Conservation (phyloP, 768 basidiomycete genomes). For the Hypholoma sublateritium region DNA sequence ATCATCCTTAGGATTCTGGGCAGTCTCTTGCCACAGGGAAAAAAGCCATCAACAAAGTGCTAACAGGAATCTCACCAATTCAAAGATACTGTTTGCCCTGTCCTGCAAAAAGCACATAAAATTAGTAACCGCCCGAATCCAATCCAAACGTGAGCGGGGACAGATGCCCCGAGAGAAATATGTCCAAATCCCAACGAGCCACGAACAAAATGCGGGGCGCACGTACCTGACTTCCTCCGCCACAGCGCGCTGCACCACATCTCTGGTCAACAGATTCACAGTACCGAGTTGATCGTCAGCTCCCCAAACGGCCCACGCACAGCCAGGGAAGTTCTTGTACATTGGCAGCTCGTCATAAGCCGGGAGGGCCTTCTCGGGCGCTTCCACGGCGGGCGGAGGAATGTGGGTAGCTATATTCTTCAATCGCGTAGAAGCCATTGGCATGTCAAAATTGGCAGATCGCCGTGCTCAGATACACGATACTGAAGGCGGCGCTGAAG, state of each 20-base stretch:
- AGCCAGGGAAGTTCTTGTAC: conserved; percentile 57
- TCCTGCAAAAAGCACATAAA: conserved; percentile 28
- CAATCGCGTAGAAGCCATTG: conserved; percentile 32
- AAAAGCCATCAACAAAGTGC: not conserved
- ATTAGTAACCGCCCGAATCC: not conserved
- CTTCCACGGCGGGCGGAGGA: conserved; percentile 3
- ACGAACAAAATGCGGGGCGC: not conserved
- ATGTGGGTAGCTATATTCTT: conserved; percentile 29
- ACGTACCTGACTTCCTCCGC: conserved; percentile 51
- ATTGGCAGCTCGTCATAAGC: conserved; percentile 38
- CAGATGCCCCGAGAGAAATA: no score
- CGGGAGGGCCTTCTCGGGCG: conserved; percentile 24
- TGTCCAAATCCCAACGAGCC: not conserved
- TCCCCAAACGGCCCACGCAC: conserved; percentile 73
- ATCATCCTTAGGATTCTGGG: no score
- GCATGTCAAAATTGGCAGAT: not conserved
- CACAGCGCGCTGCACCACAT: conserved; percentile 59
- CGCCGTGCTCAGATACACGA: not conserved
- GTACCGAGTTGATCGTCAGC: conserved; percentile 66
- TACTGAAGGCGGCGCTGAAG: not conserved
- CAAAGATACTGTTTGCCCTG: conserved; percentile 54
- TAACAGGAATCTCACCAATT: conserved; percentile 52
- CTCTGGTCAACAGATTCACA: conserved; percentile 61
- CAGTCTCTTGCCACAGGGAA: no score
- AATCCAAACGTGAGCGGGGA: not conserved